These are phyloP conservation scores for Parathielavia hyrcaniae DNA, from an alignment of 495 filamentous ascomycete species.

Conservation along the genomic window DNA sequence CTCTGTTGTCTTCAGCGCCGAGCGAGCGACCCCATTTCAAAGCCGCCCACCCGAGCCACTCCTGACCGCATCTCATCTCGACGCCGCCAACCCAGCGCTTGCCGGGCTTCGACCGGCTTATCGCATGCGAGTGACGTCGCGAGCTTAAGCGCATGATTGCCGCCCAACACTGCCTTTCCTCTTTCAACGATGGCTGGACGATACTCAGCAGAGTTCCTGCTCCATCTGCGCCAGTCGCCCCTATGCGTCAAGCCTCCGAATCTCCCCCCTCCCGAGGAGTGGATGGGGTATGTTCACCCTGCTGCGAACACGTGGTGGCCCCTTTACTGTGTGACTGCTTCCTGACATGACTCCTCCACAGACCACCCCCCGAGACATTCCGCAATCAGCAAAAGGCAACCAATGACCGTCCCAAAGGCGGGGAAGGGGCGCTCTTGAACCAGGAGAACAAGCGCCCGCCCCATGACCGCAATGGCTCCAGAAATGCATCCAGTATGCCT, in stretches of 20 bases:
- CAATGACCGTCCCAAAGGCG: constrained; percentile 41
- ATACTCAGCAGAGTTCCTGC: constrained; percentile 76
- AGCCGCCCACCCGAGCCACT: not conserved
- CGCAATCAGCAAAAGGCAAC: constrained; percentile 39
- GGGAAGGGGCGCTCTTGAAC: constrained; percentile 39
- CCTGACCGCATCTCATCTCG: constrained; percentile 1
- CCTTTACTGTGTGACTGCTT: not conserved
- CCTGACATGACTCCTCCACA: constrained; percentile 19
- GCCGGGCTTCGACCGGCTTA: not conserved
- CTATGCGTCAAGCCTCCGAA: constrained; percentile 72
- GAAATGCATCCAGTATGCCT: constrained; percentile 48
- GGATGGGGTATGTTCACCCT: constrained; percentile 77
- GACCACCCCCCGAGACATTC: constrained; percentile 40
- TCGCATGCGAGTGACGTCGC: constrained; percentile 4
- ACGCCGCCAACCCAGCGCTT: not conserved
- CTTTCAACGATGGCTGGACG: constrained; percentile 46
- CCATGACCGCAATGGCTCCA: constrained; percentile 55
- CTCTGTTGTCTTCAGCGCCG: not conserved
- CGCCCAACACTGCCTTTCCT: constrained; percentile 19
- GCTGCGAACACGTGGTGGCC: not conserved
- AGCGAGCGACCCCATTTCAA: not conserved
- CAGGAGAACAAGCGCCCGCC: constrained; percentile 53
- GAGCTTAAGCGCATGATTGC: constrained; percentile 20
- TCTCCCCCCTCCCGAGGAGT: constrained; percentile 87
- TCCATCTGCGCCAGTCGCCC: constrained; percentile 72